Base-by-base conservation (phyloP, 306 rosid species). In the Pterocarpus macrocarpus region DNA sequence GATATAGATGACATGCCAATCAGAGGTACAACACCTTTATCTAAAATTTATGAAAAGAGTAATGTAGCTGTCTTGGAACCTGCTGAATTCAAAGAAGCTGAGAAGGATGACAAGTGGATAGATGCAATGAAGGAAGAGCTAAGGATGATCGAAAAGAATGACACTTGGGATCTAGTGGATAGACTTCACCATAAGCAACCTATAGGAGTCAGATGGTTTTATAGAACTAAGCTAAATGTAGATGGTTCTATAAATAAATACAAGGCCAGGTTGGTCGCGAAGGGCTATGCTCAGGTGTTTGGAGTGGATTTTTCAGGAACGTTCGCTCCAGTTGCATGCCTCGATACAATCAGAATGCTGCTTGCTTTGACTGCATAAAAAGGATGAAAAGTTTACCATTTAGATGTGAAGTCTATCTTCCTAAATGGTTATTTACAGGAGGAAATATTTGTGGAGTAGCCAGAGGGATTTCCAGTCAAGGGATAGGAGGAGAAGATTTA, bases 231-330 rank as follows among this genome's bases (percentile, higher is more conserved):
- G 34, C 41, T 62, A 0, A 62, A 62, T 33, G 7, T 17, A 11
- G 43, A 62, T 62, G 41, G 67, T 62, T 63, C 44, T 35, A 33
- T 63, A 63, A 63, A 34, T 35, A 63, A 63, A 13, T 63, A 63
- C 22, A 63, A 63, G 43, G 41, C 16, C 7, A 62, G 45, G 10
- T 12, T 61, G n/a, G 66, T 62, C 9, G 1, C 33, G 8, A 61
- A 61, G 5, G 38, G 66, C 2, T 63, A 66, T 66, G 53, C 53
- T 17, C 34, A 66, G 0, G 35, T 39, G 35, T 41, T 16, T 17
- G 72, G 72, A 17, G 45, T 66, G 1, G 53, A 66, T 41, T 66
- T 65, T 39, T 65, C 50, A 2, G 30, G 12, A 10, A 33, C 17
- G 0, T 62, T 33, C 4, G 8, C 17, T 32, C 67, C 8, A 4